Evolutionary conservation across 2,329 filamentous ascomycete species (phyloP).

Genomic region (Diplodia intermedia): DNA sequence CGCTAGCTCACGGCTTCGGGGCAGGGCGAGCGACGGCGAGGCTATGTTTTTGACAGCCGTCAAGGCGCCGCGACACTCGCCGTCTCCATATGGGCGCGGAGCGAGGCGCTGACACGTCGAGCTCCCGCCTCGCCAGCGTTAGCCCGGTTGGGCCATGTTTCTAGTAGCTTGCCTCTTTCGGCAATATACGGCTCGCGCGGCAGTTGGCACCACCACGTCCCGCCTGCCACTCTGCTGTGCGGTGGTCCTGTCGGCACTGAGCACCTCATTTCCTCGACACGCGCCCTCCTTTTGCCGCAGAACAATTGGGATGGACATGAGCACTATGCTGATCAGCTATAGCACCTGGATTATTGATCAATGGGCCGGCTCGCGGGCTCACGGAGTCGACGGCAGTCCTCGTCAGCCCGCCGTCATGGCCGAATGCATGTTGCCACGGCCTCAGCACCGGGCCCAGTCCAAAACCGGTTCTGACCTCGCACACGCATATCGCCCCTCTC

Average conservation of each 20-base stretch:
- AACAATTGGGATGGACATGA: neutral
- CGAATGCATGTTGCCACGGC: neutral
- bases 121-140: neutral
- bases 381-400: neutral
- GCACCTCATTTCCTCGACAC: conserved; percentile 8
- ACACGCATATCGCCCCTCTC: neutral
- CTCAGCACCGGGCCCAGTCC: neutral
- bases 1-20: conserved; percentile 8
- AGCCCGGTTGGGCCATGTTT: conserved; percentile 1
- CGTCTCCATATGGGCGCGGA: neutral
- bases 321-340: conserved; percentile 15
- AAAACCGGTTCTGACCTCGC: conserved; percentile 23
- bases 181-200: conserved; percentile 6
- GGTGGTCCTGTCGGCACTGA: neutral
- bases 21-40: neutral
- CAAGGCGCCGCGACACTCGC: neutral
- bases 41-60: conserved; percentile 16
- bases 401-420: neutral
- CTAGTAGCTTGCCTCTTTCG: conserved; percentile 26
- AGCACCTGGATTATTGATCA: neutral
- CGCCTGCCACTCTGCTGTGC: neutral
- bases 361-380: neutral
- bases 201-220: neutral
- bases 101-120: conserved; percentile 8
- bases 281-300: neutral